Evolutionary conservation across 1,139 yeast species (phyloP), one percentile per base, ranked within the genome.

Genomic region (Sugiyamaella castrensis): DNA sequence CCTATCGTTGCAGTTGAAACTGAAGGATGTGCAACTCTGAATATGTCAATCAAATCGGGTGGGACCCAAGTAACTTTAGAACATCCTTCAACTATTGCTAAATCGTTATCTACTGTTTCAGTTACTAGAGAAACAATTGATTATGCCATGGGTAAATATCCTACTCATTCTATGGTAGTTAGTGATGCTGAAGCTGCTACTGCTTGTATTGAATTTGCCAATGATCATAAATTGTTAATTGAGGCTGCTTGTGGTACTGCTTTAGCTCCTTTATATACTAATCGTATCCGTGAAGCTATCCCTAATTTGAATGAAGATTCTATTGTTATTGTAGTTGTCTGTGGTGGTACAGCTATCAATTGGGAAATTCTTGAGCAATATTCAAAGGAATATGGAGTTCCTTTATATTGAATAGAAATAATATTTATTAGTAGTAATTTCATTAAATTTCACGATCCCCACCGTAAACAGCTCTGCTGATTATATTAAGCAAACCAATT

Each of bases 161-260:
- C 71, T 34, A 76, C 84, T 1, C 66, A 61, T 19, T 69, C 82
- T 10, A 69, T 75, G 13, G 68, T 76, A 26, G 76, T 83, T 3
- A 71, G 75, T 11, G 91, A 84, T 57, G 50, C 66, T 5, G 82
- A 81, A 43, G 82, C 85, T 1, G 73, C 81, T 0, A 65, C 68
- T 29, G 80, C 82, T 0, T 73, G 83, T 52, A 60, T 81, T 15
- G 69, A 67, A 43, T 81, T 76, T 57, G 77, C 81, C 10, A 69
- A 74, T 16, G 77, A 73, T 40, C 78, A 73, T 57, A 74, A 74
- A 40, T 70, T 77, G 43, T 68, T 81, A 8, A 78, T 81, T 1
- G 91, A 84, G 57, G 88, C 89, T 0, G 88, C 89, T 1, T 84
- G 91, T 66, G 89, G 89, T 9, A 87, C 87, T 2, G 79, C 88